Evolutionary conservation across 2,329 filamentous ascomycete species (phyloP), one percentile per base, ranked within the genome.

Genomic region (Rhynchosporium graminicola): DNA sequence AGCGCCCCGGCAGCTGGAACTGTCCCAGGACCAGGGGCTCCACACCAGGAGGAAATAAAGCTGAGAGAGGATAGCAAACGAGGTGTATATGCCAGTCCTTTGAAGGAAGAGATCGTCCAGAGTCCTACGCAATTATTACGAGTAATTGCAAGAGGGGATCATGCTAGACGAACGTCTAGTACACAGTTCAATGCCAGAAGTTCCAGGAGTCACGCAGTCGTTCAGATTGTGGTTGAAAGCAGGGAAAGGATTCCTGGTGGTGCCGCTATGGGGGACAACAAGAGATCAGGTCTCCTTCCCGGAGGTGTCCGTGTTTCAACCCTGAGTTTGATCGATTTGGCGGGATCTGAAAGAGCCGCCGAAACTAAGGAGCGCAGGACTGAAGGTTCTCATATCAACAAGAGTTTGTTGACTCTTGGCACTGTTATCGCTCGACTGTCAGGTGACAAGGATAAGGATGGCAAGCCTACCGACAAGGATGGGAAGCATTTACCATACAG

Each of bases 51-150:
- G 70, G 95, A 99, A 74, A 99, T 99, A 77, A 98, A 99, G 77
- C 80, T 99, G 61, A 89, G 95, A 26, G 95, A 99, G 77, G 95
- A 99, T 76, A 92, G 89, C 79, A 98, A 97, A 78, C 84, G 95
- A 65, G 95, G 95, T 38, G 94, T 99, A 15, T 99, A 98, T 79
- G 95, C 95, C 28, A 96, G 90, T 20, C 95, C 95, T 1, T 78
- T 99, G 64, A 98, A 97, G 76, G 95, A 99, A 77, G 95, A 99
- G 75, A 99, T 99, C 70, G 95, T 99, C 36, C 95, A 99, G 77
- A 97, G 93, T 70, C 95, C 95, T 1, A 98, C 95, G 0, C 95
- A 99, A 75, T 83, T 99, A 33, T 80, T 99, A 48, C 87, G 95
- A 69, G 95, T 99, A 31, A 99, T 99, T 75, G 93, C 95, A 43